Conservation (phyloP, 164 flowering plant genomes). For the Warburgia ugandensis region DNA sequence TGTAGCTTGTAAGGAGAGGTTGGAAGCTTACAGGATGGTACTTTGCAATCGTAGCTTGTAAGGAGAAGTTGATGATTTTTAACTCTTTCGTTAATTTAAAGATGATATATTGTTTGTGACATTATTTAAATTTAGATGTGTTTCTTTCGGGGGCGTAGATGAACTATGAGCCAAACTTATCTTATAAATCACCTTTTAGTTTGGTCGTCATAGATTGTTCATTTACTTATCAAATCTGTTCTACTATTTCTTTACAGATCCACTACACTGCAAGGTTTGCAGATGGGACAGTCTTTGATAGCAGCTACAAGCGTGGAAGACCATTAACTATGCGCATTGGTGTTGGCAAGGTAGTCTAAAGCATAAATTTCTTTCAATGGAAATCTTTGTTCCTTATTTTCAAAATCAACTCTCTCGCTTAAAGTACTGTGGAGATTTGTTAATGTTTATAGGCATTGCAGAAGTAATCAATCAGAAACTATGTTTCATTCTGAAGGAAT, state of each 20-base stretch:
- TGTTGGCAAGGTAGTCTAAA: constrained; percentile 61
- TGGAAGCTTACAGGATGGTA: no score
- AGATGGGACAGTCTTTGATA: constrained; percentile 82
- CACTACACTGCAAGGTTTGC: constrained; percentile 92
- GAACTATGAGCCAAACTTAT: no score
- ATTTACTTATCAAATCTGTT: not conserved
- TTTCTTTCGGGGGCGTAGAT: no score
- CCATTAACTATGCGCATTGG: constrained; percentile 90
- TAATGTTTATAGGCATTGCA: not conserved
- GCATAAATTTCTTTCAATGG: not conserved
- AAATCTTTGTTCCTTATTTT: not conserved
- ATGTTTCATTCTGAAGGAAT: no score
- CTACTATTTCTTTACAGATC: constrained; percentile 39
- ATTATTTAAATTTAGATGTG: no score
- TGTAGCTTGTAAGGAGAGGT: no score
- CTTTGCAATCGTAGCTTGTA: no score
- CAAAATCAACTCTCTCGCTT: not conserved
- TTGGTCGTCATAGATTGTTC: not conserved
- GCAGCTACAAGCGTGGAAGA: constrained; percentile 80
- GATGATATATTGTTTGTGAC: no score
- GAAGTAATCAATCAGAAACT: not conserved
- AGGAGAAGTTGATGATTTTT: no score
- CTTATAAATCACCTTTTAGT: no score
- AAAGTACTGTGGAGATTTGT: not conserved
- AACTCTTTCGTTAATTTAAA: no score